Evolutionary conservation across 352 stramenopile species (phyloP), one percentile per base, ranked within the genome.

Genomic region (Phytopythium chamaehyphon): DNA sequence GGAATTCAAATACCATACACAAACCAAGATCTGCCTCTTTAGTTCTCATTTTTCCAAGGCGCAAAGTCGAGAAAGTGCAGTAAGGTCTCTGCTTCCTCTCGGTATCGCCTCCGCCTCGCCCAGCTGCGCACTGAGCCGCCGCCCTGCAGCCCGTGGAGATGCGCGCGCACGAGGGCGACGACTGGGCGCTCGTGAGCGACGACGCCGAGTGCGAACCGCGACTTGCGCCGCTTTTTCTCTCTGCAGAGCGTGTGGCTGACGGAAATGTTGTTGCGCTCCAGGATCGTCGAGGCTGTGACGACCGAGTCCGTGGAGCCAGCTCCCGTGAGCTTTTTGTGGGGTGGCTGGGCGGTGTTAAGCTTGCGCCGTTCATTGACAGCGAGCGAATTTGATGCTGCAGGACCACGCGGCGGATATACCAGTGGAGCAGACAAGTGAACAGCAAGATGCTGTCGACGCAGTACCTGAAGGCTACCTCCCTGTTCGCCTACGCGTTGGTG

Each of bases 181-280:
- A 88, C 44, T 91, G 81, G 81, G 71, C 65, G 40, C 52, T 91
- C 48, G 81, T 91, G 53, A 70, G 87, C 45, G 74, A 87, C 28
- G 62, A 83, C 7, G 74, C 77, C 12, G 75, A 89, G 80, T 91
- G 66, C 51, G 69, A 62, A 23, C 14, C 7, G 37, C 14, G 31
- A 37, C 18, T 49, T 37, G n/a, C 12, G 45, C 23, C 55, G 22
- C n/a, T n/a, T n/a, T n/a, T n/a, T n/a, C n/a, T n/a, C n/a, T n/a
- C n/a, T n/a, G n/a, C n/a, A n/a, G n/a, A n/a, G n/a, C n/a, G n/a
- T n/a, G 18, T 31, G 1, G 15, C 19, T 18, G 39, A 39, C 39
- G 16, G 14, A 37, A 23, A 0, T 39, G 12, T 35, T 8, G 16
- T 31, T 19, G 12, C 52, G 19, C 26, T 21, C 11, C 48, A 88